Evolutionary conservation across 2,329 filamentous ascomycete genomes (phyloP), one percentile per base, ranked within the genome.

Genomic region (Fusarium protoensiforme): DNA sequence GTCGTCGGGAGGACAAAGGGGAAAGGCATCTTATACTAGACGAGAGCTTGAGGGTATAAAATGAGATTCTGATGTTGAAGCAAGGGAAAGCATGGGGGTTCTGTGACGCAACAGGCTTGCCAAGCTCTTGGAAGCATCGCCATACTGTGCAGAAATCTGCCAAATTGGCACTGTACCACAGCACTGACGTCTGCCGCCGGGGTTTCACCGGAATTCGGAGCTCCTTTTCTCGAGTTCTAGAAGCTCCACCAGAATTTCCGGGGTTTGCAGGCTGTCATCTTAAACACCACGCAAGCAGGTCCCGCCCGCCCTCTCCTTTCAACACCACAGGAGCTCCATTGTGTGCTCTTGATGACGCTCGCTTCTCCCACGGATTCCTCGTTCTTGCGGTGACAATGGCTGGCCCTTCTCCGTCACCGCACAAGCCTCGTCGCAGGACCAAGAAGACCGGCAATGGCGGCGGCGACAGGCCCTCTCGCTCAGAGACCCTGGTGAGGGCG

Each of bases 1-100:
- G 96, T 98, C 1, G 96, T 98, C 2, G 96, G 95, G 35, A 98
- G 90, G 13, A 90, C 85, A 79, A 98, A 98, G 14, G 93, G 93
- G 80, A 94, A 98, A 35, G 96, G 95, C 96, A 98, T 98, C 46
- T 78, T 84, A 75, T 46, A n/a, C 22, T 38, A 53, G 20, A 43
- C 2, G 7, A 11, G 16, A 7, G 24, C 24, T 16, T 35, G 46
- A 53, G 27, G 33, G 31, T 46, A 20, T 39, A 18, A 48, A 61
- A 58, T 43, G 24, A 38, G 43, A 18, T 27, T 33, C 14, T 6
- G 24, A 20, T 11, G 41, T 38, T 61, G 7, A 18, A 57, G 41
- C 10, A n/a, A 41, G 39, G 57, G 33, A 31, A 61, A 35, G 51
- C 20, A 56, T 31, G 24, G 36, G n/a, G 54, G 31, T 48, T 64